Evolutionary conservation across 371 early-diverging fungal genomes (phyloP).

Genomic region (Mucor sp.): DNA sequence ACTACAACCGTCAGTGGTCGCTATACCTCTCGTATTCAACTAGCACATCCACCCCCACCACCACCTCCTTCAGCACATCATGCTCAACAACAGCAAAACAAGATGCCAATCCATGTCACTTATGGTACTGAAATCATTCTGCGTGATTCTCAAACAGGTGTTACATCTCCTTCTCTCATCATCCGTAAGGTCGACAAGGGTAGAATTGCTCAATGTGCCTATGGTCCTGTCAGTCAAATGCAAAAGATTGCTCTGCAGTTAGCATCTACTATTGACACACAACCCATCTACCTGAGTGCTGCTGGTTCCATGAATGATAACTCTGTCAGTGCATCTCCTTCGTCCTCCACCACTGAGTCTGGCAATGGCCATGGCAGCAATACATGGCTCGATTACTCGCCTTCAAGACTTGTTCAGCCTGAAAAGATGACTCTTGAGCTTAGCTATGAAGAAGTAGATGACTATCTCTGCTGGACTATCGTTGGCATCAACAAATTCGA

Average conservation of each 20-base stretch:
- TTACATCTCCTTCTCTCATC: slow-evolving; percentile 69
- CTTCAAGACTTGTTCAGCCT: slow-evolving; percentile 36
- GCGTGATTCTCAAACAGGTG: slow-evolving; percentile 64
- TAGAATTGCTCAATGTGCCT: slow-evolving; percentile 63
- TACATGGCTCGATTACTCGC: slow-evolving; percentile 36
- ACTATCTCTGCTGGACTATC: slow-evolving; percentile 85
- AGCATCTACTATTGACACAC: slow-evolving; percentile 26
- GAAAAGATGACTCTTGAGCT: slow-evolving; percentile 28
- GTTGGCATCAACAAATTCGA: slow-evolving; percentile 73
- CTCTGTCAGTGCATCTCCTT: slow-evolving; percentile 26
- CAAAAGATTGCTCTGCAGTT: slow-evolving; percentile 82
- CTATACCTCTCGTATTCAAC: slow-evolving; percentile 12
- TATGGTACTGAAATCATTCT: slow-evolving; percentile 78
- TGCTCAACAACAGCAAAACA: slow-evolving; percentile 1
- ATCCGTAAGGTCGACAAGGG: slow-evolving; percentile 82
- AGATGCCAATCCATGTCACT: slow-evolving; percentile 54
- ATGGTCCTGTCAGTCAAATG: slow-evolving; percentile 84
- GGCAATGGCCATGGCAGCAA: slow-evolving; percentile 8
- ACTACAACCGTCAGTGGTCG: slow-evolving; percentile 23
- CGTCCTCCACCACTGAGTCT: slow-evolving; percentile 4
- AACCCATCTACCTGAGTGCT: slow-evolving; percentile 42
- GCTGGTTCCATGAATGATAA: slow-evolving; percentile 25
- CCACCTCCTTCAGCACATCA: slow-evolving; percentile 5
- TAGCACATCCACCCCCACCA: slow-evolving; percentile 17
- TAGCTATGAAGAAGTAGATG: slow-evolving; percentile 58